These are phyloP conservation scores for Cyberlindnera mississippiensis DNA, from an alignment of 805 yeast species.

Conservation along the genomic window DNA sequence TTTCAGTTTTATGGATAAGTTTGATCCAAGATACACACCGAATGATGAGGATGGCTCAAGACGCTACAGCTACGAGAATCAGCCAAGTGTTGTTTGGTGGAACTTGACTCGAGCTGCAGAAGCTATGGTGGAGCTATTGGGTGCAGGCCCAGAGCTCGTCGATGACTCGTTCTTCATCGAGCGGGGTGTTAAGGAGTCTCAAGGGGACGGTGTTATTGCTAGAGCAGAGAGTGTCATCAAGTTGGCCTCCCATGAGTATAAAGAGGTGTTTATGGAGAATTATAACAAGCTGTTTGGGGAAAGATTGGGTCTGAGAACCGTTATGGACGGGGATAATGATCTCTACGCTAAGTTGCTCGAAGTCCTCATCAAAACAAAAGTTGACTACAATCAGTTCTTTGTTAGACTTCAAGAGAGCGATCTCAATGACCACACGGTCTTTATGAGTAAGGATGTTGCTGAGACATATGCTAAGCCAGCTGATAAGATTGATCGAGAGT, in stretches of 20 bases:
- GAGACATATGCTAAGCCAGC: conserved; percentile 23
- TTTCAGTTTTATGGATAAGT: conserved; percentile 83
- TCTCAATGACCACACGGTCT: conserved; percentile 29
- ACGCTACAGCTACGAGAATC: conserved; percentile 77
- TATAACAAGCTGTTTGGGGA: conserved; percentile 55
- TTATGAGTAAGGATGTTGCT: conserved; percentile 27
- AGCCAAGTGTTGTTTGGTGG: conserved; percentile 92
- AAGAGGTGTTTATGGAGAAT: conserved; percentile 52
- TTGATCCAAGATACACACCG: conserved; percentile 78
- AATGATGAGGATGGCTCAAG: conserved; percentile 76
- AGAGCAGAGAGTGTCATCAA: conserved; percentile 67
- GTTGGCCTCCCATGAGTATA: conserved; percentile 60
- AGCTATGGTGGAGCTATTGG: conserved; percentile 74
- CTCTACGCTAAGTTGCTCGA: conserved; percentile 41
- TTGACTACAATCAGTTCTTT: conserved; percentile 83
- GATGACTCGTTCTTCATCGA: conserved; percentile 39
- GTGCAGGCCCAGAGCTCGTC: conserved; percentile 56
- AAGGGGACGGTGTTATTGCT: conserved; percentile 41
- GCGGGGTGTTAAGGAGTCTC: conserved; percentile 44
- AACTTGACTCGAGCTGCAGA: conserved; percentile 84
- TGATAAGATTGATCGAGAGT: conserved; percentile 32
- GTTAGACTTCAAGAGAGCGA: conserved; percentile 50
- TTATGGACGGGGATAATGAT: conserved; percentile 37
- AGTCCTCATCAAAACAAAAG: conserved; percentile 53
- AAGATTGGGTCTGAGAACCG: conserved; percentile 61